A percentile compares a stretch with the other conserved stretches of the same genome.
Conservation (phyloP, 306 rosid genomes). For the Gastrolobium bilobum region DNA sequence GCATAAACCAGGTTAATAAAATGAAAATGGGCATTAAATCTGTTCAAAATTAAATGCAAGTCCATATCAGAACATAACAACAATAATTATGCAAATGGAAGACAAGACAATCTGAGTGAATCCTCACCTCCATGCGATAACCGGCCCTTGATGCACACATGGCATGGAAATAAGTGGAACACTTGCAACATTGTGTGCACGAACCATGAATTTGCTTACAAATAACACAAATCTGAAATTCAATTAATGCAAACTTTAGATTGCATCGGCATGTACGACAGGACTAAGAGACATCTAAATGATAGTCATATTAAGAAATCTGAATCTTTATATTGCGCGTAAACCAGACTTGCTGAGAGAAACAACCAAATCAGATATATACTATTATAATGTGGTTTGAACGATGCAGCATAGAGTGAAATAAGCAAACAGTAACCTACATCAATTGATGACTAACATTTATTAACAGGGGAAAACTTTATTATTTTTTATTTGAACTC, state of each 20-base stretch:
- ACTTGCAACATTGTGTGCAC: constrained; percentile 92
- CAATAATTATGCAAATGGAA: constrained; percentile 33
- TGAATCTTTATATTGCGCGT: constrained; percentile 35
- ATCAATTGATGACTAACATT: constrained; percentile 22
- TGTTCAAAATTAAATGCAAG: constrained; percentile 25
- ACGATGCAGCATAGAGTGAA: constrained; percentile 17
- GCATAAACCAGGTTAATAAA: constrained; percentile 4
- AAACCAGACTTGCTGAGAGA: neutral
- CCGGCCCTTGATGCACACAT: constrained; percentile 99
- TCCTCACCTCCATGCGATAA: constrained; percentile 89
- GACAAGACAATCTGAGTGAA: constrained; percentile 1
- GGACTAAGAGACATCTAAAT: constrained; percentile 22
- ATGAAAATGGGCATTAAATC: constrained; percentile 19
- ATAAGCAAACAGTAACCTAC: constrained; percentile 11
- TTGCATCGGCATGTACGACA: constrained; percentile 27
- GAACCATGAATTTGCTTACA: constrained; percentile 96
- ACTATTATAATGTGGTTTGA: neutral
- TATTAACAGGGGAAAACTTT: neutral
- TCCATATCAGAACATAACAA: neutral
- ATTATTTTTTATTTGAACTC: neutral
- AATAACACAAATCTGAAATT: constrained; percentile 88
- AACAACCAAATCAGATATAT: neutral
- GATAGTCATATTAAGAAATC: constrained; percentile 23
- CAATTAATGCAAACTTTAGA: constrained; percentile 42
- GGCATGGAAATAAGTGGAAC: constrained; percentile 93